Evolutionary conservation across 1,284 basidiomycete species (phyloP).

Genomic region (Rhizoctonia solani): DNA sequence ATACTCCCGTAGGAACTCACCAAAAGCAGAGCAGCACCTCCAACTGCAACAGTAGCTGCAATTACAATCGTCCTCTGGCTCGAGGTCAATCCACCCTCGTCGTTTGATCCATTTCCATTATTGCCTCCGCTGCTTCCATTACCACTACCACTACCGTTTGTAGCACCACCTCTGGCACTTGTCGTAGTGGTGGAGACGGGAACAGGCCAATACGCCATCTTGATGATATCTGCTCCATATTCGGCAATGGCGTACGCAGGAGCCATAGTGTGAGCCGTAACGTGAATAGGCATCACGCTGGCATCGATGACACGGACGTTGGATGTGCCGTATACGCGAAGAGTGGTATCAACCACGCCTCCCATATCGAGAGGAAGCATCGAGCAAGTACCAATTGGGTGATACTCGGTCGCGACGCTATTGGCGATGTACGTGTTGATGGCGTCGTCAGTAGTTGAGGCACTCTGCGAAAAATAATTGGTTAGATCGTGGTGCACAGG

Average conservation of each 20-base stretch:
- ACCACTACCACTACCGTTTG: neutral
- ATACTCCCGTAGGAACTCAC: no score
- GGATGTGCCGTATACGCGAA: constrained; percentile 62
- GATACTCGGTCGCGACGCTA: constrained; percentile 46
- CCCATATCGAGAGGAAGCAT: constrained; percentile 66
- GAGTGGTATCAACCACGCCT: constrained; percentile 66
- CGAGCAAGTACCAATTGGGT: constrained; percentile 63
- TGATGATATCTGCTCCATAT: constrained; percentile 40
- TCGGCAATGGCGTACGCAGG: constrained; percentile 46
- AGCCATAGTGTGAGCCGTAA: constrained; percentile 47
- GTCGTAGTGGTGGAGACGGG: constrained; percentile 2
- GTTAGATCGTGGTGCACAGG: constrained; percentile 42
- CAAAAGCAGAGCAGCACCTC: constrained; percentile 1
- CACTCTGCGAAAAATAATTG: constrained; percentile 4
- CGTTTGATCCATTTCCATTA: neutral
- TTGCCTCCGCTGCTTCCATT: neutral
- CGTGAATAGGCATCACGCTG: constrained; percentile 44
- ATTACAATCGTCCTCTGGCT: constrained; percentile 25
- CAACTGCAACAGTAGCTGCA: constrained; percentile 16
- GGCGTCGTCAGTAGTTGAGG: constrained; percentile 20
- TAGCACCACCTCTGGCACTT: neutral
- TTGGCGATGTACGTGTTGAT: constrained; percentile 23
- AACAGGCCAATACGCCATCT: constrained; percentile 30
- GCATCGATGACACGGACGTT: constrained; percentile 42
- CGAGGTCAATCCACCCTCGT: neutral